Percentiles rank a stretch among this genome's conserved stretches.
phyloP scores from a whole-genome alignment of 2,329 filamentous ascomycete genomes.

The Diaporthe destruens region DNA sequence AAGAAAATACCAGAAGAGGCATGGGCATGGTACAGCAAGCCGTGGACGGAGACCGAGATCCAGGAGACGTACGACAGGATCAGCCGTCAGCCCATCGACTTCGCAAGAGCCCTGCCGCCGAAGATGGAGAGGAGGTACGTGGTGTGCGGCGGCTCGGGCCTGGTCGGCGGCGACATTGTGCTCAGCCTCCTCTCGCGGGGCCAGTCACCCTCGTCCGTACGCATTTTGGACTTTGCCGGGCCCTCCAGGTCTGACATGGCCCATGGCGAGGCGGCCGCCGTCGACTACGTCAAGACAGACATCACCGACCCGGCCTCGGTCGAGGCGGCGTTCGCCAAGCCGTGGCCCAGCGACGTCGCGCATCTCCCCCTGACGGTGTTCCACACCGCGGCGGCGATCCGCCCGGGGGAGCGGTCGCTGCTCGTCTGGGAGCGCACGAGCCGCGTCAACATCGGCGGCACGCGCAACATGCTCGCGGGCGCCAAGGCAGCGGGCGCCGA shows the following conservation, averaged over 20 bases:
- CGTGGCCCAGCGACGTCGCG: constrained; percentile 56
- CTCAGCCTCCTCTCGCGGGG: constrained; percentile 61
- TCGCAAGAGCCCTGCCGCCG: constrained; percentile 54
- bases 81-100: constrained; percentile 54
- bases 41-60: constrained; percentile 55
- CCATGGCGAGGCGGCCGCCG: constrained; percentile 49
- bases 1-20: constrained; percentile 53
- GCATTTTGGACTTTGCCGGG: constrained; percentile 60
- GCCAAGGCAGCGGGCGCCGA: constrained; percentile 60
- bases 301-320: constrained; percentile 56
- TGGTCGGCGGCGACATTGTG: constrained; percentile 62
- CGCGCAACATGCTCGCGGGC: constrained; percentile 61
- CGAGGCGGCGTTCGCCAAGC: constrained; percentile 55
- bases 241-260: constrained; percentile 56
- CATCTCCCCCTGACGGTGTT: constrained; percentile 62
- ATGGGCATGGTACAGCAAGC: constrained; percentile 48
- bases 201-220: constrained; percentile 59
- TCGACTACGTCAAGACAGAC: constrained; percentile 59
- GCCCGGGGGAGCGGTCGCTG: constrained; percentile 61
- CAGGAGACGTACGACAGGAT: constrained; percentile 52
- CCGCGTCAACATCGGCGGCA: constrained; percentile 64
- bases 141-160: constrained; percentile 60
- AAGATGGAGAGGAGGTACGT: constrained; percentile 58
- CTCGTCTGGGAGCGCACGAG: constrained; percentile 59
- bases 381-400: constrained; percentile 66